Base-by-base conservation (phyloP, 2,329 filamentous ascomycete species). In the Didymella exigua region DNA sequence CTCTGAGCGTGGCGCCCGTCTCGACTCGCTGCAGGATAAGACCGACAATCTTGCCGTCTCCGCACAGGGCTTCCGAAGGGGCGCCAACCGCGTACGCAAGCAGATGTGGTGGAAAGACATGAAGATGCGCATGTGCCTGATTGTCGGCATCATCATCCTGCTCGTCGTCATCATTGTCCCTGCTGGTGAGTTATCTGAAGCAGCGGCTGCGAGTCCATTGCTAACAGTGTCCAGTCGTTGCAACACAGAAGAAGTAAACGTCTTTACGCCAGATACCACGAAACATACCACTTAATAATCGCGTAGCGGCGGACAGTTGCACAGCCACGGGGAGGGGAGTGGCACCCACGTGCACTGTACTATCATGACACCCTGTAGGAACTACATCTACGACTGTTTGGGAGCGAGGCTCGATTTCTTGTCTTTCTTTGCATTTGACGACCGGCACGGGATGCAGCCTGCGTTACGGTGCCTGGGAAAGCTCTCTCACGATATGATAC, bases 21-120 rank as follows among this genome's bases (percentile, higher is more conserved):
- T 97, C 59, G 90, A 96, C 76, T 87, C 88, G 44, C 86, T 97
- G 59, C 90, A 96, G 80, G 89, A 95, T 77, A 96, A 96, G 85
- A 97, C 90, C 63, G 79, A 97, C 81, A 96, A 96, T 79, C 84
- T 99, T 66, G 93, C 93, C 57, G 86, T 89, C 61, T 96, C 93
- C 30, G 93, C 95, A 56, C 92, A 96, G 77, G 92, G 91, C 60
- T 99, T 99, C 86, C 91, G 93, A 71, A 89, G 93, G 66, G 93
- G 95, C 63, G 95, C 96, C 78, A 99, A 98, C 83, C 84, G 91
- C 70, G 93, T 99, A 68, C 88, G 95, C 77, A 81, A 81, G 78
- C 88, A 96, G 79, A 98, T 98, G 93, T 98, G 93, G 93, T 98
- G 93, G 93, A 98, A 98, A 85, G 93, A 98, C 75, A 96, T 97